Evolutionary conservation across 1,284 basidiomycete genomes (phyloP).

Genomic region (Lentinula novae-zelandiae): DNA sequence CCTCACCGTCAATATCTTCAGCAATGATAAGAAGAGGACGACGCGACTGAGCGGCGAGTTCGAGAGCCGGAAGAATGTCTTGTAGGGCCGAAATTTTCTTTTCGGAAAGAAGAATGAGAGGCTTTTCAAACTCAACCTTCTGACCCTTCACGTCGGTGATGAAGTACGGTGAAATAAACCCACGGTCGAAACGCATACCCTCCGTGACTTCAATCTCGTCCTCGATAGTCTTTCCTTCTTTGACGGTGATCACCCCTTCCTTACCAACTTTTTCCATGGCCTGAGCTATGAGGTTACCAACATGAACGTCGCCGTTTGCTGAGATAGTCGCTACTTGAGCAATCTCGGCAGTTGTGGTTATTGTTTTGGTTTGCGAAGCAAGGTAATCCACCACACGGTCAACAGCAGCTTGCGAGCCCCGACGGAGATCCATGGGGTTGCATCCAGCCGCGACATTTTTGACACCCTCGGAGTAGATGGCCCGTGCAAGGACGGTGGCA

Average conservation of each 20-base stretch:
- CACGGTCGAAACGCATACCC: constrained; percentile 99
- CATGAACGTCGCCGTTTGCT: constrained; percentile 93
- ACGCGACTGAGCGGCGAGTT: constrained; percentile 87
- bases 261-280: constrained; percentile 99
- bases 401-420: constrained; percentile 94
- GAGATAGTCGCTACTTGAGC: constrained; percentile 98
- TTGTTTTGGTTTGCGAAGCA: constrained; percentile 85
- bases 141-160: constrained; percentile 98
- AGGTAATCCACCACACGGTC: constrained; percentile 94
- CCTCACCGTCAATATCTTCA: constrained; percentile 97
- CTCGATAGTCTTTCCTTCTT: constrained; percentile 96
- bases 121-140: constrained; percentile 97
- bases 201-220: constrained; percentile 99
- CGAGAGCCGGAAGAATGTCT: constrained; percentile 94
- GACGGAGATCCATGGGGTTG: constrained; percentile 99
- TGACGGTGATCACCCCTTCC: constrained; percentile 99
- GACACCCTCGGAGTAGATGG: constrained; percentile 98
- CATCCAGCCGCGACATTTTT: constrained; percentile 99
- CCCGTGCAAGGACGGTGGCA: constrained; percentile 93
- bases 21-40: constrained; percentile 95
- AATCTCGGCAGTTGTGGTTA: constrained; percentile 97
- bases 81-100: constrained; percentile 97
- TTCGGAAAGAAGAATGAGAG: constrained; percentile 89
- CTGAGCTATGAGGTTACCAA: constrained; percentile 96
- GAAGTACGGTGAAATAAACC: constrained; percentile 98